phyloP scores from a whole-genome alignment of 345 rosid species.

The Psidium guajava region DNA sequence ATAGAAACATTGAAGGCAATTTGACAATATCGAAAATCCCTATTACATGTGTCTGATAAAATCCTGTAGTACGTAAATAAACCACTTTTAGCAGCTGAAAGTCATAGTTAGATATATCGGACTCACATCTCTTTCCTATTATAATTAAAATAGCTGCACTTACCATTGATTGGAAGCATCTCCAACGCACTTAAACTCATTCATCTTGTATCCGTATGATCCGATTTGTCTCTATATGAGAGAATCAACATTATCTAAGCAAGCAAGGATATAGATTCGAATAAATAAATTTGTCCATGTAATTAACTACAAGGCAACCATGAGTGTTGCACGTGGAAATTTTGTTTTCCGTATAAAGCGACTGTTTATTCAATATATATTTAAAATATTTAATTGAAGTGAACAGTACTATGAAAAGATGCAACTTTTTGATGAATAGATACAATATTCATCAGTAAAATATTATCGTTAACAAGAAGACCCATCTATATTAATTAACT shows the following conservation, averaged over 20 bases:
- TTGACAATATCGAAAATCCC: background rate
- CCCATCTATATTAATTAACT: background rate
- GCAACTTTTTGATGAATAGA: too few relatives aligned
- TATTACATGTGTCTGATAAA: background rate
- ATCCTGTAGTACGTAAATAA: background rate
- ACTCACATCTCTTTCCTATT: background rate
- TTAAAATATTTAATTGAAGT: too few relatives aligned
- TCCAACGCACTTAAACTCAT: background rate
- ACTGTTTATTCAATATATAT: background rate
- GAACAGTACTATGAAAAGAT: too few relatives aligned
- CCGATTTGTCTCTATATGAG: background rate
- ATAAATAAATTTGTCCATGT: background rate
- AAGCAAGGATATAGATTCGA: background rate
- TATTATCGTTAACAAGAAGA: background rate
- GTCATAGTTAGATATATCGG: background rate
- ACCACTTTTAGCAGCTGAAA: background rate
- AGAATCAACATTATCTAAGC: background rate
- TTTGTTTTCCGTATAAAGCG: background rate
- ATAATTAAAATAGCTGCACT: background rate
- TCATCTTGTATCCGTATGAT: background rate
- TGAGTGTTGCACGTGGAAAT: background rate
- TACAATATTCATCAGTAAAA: too few relatives aligned
- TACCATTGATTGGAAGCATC: background rate
- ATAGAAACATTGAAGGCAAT: background rate
- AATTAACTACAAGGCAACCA: background rate